These are phyloP conservation scores for Globisporangium ultimum DNA, from an alignment of 352 stramenopile genomes.

Conservation along the genomic window DNA sequence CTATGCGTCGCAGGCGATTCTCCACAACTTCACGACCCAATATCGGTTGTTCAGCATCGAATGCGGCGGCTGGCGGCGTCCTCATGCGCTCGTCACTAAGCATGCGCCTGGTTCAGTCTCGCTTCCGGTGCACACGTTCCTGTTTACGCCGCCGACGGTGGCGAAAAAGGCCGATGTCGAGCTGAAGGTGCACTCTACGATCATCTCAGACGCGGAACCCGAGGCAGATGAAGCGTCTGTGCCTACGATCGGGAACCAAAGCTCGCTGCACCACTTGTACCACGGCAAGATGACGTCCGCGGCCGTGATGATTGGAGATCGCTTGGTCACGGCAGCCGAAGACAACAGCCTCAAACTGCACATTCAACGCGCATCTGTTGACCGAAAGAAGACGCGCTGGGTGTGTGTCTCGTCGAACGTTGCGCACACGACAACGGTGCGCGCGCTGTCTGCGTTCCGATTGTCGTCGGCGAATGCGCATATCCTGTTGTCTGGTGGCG, in stretches of 20 bases:
- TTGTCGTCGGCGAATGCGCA: constrained; percentile 20
- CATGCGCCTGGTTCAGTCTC: constrained; percentile 9
- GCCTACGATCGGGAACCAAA: constrained; percentile 1
- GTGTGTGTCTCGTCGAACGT: constrained; percentile 46
- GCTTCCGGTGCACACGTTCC: constrained; percentile 51
- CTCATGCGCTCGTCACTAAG: constrained; percentile 47
- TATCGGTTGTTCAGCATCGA: constrained; percentile 76
- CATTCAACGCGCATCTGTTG: constrained; percentile 5
- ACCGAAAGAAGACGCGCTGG: constrained; percentile 22
- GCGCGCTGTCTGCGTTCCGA: constrained; percentile 52
- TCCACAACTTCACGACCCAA: constrained; percentile 72
- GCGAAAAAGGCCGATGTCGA: constrained; percentile 44
- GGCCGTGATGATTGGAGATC: constrained; percentile 32
- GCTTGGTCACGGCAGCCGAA: constrained; percentile 67
- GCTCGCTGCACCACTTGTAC: constrained; percentile 61
- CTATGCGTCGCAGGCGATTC: constrained; percentile 61
- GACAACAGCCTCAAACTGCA: constrained; percentile 85
- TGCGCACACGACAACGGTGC: constrained; percentile 81
- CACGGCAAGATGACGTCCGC: constrained; percentile 78
- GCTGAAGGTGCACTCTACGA: constrained; percentile 69
- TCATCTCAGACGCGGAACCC: not conserved
- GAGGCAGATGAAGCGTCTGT: no score
- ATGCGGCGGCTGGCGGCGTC: constrained; percentile 80
- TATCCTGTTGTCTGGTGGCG: constrained; percentile 67
- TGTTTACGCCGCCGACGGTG: constrained; percentile 56